Evolutionary conservation across 208 protist species (phyloP), one percentile per base, ranked within the genome.

Genomic region (Spongospora subterranea): DNA sequence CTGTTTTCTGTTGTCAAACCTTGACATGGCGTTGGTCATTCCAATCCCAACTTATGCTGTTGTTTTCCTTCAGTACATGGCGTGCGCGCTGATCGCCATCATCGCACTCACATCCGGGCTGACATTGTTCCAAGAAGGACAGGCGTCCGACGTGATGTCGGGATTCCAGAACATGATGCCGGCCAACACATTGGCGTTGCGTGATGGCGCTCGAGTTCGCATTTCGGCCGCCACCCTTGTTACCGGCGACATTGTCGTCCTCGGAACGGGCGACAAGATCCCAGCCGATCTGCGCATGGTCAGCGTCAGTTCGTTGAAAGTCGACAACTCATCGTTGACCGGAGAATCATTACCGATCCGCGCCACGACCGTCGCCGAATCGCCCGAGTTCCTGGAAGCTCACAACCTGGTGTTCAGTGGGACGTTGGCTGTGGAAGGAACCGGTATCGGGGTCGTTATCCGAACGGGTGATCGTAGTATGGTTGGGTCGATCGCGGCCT

Each of bases 211-310:
- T 6, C 71, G 13, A 45, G 13, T 82, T 43, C 40, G 71, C 6
- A 60, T 60, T 24, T 60, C 50, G 0, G 88, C 77, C 64, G 46
- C 93, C 0, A 76, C 93, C 6, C 29, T 93, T 17, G 39, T 90
- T 38, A 0, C 43, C 0, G 96, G 96, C 88, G 96, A 97, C 91
- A 88, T 97, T 77, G 93, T 97, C n/a, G 35, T 93, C 53, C 82
- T 96, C 64, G 65, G 89, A 1, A 64, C 82, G 32, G 96, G 96
- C 50, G 94, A 97, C 88, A 95, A 95, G 38, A 88, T 97, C 0
- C 93, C 96, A 0, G 96, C 95, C 6, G 96, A 97, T 92, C 88
- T 96, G 0, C 89, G 96, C 90, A 6, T 97, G 0, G 53, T 97
- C 6, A 53, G 93, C n/a, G 71, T 90, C 0, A 71, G 41, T 0